Base-by-base conservation (phyloP, 495 filamentous ascomycete species). In the Neurospora sp. region DNA sequence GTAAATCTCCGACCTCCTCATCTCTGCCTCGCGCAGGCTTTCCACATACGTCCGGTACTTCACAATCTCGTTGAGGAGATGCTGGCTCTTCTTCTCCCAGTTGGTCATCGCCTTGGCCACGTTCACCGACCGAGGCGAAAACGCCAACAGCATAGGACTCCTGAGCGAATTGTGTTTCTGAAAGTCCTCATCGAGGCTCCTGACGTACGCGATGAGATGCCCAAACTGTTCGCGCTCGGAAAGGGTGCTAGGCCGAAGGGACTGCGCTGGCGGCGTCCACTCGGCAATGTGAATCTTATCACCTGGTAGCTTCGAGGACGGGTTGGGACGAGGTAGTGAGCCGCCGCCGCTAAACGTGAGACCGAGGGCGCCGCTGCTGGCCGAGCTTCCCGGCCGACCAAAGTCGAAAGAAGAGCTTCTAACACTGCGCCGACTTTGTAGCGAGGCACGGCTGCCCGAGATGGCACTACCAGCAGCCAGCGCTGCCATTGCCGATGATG, bases 1-100 rank as follows among this genome's bases (percentile, higher is more conserved):
- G 73, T 88, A 87, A 39, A 89, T 81, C 77, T 85, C 85, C 8
- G 71, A 71, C 72, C 80, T 83, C 68, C 83, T 77, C 1, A 40
- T 72, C 68, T 81, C 83, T 8, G 86, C 86, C 16, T 80, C 79
- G 70, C 81, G 79, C 39, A 99, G 82, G 39, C 87, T 89, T 77
- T 98, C 96, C 73, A 97, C 93, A 74, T 98, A 99, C 0, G 94
- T 98, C 69, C 90, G 85, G 81, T 97, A 98, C 78, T 98, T 99
- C 76, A 97, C 92, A 78, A 95, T 98, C 82, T 99, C 96, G n/a
- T 91, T 86, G 27, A 98, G 84, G 47, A 99, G 82, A 79, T 98
- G 97, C 39, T 90, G 90, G 44, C 92, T 95, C 82, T 98, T 98
- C 71, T 91, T 88, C 84, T 99, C 94, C 96, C 96, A 99, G 79